A percentile compares a stretch with the other conserved stretches of the same genome.
These are phyloP conservation scores for Trichophyton verrucosum DNA, from an alignment of 2,329 filamentous ascomycete genomes.

Conservation along the genomic window DNA sequence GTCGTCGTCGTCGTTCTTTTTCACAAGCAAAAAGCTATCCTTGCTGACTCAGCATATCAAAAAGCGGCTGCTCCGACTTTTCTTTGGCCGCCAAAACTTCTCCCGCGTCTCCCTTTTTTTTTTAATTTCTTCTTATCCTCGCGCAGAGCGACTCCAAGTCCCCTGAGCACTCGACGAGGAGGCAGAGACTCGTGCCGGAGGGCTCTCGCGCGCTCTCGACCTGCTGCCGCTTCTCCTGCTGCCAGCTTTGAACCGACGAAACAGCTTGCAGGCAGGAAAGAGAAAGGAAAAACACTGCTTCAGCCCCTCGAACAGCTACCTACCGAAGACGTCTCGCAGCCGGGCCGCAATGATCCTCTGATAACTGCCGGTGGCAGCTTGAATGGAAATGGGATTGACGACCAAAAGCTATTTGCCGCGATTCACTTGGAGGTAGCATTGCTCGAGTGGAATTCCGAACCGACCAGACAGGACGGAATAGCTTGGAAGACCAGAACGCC, in stretches of 20 bases:
- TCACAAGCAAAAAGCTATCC: background rate
- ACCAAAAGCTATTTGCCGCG: background rate
- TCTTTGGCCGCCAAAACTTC: background rate
- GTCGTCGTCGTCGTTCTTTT: background rate
- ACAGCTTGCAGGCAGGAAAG: background rate
- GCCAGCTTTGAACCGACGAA: background rate
- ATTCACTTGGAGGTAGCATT: background rate
- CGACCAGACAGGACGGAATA: background rate
- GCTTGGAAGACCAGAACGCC: background rate
- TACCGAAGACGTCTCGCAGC: background rate
- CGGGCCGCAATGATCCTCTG: background rate
- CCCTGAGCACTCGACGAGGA: background rate
- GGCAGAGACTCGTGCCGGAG: background rate
- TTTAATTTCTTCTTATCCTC: too few species aligned
- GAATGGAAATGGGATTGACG: conserved; percentile 3
- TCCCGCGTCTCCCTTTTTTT: background rate
- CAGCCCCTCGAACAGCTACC: background rate
- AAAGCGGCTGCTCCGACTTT: background rate
- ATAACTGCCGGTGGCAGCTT: background rate
- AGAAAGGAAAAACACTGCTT: background rate
- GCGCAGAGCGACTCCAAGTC: background rate
- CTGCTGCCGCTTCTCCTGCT: background rate
- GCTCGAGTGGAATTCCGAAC: background rate
- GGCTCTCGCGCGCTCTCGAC: background rate
- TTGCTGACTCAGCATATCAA: conserved; percentile 1